Conservation (phyloP, 2,329 filamentous ascomycete species). For the Malbranchea zuffiana region DNA sequence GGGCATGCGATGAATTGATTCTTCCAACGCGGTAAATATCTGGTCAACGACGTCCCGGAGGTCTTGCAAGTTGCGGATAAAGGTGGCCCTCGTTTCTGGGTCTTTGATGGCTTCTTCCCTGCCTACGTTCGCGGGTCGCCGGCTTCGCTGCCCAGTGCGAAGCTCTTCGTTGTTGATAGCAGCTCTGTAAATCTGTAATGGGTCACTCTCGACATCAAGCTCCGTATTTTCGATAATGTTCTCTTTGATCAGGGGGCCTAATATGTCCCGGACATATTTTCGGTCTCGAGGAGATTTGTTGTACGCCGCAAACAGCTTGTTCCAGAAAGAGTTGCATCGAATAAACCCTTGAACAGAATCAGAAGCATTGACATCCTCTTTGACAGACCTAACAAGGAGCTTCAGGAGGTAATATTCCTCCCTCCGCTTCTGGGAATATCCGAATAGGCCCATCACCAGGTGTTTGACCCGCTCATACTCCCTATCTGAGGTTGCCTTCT, state of each 20-base stretch:
- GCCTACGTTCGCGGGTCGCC: conserved; percentile 70
- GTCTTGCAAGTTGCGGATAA: conserved; percentile 89
- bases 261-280: conserved; percentile 78
- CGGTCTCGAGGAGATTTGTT: conserved; percentile 82
- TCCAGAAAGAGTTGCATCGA: conserved; percentile 87
- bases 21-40: conserved; percentile 71
- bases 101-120: conserved; percentile 93
- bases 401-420: conserved; percentile 96
- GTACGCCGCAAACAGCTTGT: conserved; percentile 75
- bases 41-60: conserved; percentile 90
- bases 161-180: conserved; percentile 97
- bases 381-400: conserved; percentile 68
- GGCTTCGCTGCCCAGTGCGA: conserved; percentile 73
- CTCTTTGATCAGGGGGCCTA: conserved; percentile 76
- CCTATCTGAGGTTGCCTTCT: conserved; percentile 76
- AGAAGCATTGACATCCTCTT: conserved; percentile 72
- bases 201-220: conserved; percentile 89
- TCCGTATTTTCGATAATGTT: conserved; percentile 87
- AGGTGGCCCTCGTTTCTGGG: conserved; percentile 78
- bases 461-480: conserved; percentile 88
- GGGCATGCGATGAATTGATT: conserved; percentile 75
- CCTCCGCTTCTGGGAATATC: conserved; percentile 89
- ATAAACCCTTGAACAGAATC: conserved; percentile 69
- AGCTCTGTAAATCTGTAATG: conserved; percentile 91
- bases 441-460: conserved; percentile 91